These are phyloP conservation scores for Clonostachys sp. DNA, from an alignment of 2,329 filamentous ascomycete genomes.

Conservation along the genomic window DNA sequence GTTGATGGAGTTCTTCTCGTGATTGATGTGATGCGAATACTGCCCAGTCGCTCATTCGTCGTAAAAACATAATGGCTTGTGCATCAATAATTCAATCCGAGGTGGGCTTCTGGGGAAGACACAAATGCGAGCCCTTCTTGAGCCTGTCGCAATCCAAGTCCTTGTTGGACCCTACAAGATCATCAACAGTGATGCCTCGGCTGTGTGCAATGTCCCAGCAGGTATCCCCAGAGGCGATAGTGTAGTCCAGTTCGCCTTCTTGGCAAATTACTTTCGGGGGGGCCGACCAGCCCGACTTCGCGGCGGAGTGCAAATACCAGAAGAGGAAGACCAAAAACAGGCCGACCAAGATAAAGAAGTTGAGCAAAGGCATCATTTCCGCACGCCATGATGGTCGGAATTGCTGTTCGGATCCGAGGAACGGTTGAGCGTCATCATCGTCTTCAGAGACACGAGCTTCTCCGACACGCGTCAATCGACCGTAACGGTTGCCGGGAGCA, in stretches of 20 bases:
- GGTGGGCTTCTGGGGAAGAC: conserved; percentile 28
- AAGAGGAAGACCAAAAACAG: conserved; percentile 44
- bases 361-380: conserved; percentile 50
- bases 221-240: conserved; percentile 40
- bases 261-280: conserved; percentile 13
- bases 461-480: conserved; percentile 33
- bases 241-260: conserved; percentile 24
- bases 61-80: neutral
- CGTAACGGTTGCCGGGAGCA: conserved; percentile 43
- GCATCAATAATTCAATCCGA: neutral
- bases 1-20: neutral
- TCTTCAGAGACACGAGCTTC: conserved; percentile 7
- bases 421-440: conserved; percentile 19
- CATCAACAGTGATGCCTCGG: conserved; percentile 35
- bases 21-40: neutral
- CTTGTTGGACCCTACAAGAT: conserved; percentile 37
- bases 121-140: conserved; percentile 33
- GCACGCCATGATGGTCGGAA: conserved; percentile 37
- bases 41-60: neutral
- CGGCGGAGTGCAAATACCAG: conserved; percentile 35
- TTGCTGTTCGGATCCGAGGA: conserved; percentile 11
- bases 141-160: conserved; percentile 42
- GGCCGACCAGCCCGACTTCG: conserved; percentile 9
- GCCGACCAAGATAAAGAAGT: conserved; percentile 50
- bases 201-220: conserved; percentile 47